Evolutionary conservation across 768 basidiomycete genomes (phyloP).

Genomic region (Pulveroboletus sp.): DNA sequence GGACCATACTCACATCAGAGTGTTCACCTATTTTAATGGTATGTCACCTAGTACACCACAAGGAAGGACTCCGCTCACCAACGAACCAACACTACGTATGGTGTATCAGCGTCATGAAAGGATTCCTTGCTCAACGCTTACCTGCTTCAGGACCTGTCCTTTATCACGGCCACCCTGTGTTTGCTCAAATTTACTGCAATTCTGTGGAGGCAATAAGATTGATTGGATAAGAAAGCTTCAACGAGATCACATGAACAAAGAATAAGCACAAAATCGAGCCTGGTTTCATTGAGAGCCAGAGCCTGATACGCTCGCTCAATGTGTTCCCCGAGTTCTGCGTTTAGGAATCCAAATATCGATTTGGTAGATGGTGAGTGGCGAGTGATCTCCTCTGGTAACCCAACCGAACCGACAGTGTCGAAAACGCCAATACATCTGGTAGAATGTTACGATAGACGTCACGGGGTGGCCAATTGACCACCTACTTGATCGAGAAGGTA

Average conservation of each 20-base stretch:
- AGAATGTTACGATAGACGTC: background rate
- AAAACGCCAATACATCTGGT: conserved; percentile 66
- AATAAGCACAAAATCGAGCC: conserved; percentile 67
- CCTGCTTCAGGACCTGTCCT: conserved; percentile 61
- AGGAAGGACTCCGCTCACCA: conserved; percentile 36
- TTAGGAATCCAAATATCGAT: conserved; percentile 62
- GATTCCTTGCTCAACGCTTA: conserved; percentile 19
- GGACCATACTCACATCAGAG: conserved; percentile 15
- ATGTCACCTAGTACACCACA: background rate
- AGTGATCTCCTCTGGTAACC: conserved; percentile 62
- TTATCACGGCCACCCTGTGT: conserved; percentile 46
- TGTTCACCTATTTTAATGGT: conserved; percentile 25
- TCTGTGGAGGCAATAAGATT: conserved; percentile 30
- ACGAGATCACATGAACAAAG: background rate
- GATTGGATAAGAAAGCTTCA: background rate
- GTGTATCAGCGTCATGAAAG: conserved; percentile 4
- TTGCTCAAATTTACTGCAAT: conserved; percentile 61
- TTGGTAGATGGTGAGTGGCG: conserved; percentile 39
- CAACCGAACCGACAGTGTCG: conserved; percentile 73
- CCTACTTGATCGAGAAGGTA: conserved; percentile 61
- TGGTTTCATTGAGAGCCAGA: conserved; percentile 61
- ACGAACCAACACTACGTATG: conserved; percentile 61
- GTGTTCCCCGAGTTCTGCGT: conserved; percentile 55
- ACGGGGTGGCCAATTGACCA: background rate
- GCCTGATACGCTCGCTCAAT: conserved; percentile 65